Percentiles rank a stretch among this genome's conserved stretches.
These are phyloP conservation scores for Abrus pulchellus DNA, from an alignment of 306 rosid species.

Conservation along the genomic window DNA sequence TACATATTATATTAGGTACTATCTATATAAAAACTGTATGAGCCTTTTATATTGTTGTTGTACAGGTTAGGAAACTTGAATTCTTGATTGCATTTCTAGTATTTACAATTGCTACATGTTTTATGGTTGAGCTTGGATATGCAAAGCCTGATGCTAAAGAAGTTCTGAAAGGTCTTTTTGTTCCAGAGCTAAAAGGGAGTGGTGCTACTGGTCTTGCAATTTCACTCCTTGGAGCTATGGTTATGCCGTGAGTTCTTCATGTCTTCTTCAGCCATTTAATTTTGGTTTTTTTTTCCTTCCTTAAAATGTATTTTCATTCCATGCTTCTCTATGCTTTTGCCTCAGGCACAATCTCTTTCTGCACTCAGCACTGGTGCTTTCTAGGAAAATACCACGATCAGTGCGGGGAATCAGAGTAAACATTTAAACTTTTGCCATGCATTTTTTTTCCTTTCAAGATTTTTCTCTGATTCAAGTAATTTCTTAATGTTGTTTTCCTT, in stretches of 20 bases:
- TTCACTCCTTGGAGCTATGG: conserved; percentile 99
- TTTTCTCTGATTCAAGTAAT: neutral
- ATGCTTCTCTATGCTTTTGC: conserved; percentile 45
- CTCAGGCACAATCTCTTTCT: conserved; percentile 97
- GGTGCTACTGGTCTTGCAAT: conserved; percentile 98
- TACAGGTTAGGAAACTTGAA: conserved; percentile 96
- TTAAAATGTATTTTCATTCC: conserved; percentile 6
- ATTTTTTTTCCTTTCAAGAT: neutral
- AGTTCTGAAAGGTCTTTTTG: conserved; percentile 80
- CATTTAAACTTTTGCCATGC: conserved; percentile 33
- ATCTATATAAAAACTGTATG: conserved; percentile 4
- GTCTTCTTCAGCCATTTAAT: conserved; percentile 23
- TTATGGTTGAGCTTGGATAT: conserved; percentile 87
- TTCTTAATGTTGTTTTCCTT: neutral
- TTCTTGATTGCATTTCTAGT: conserved; percentile 91
- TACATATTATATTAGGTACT: conserved; percentile 27
- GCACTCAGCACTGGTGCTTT: conserved; percentile 97
- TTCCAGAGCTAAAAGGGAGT: conserved; percentile 87
- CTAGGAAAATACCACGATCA: conserved; percentile 93
- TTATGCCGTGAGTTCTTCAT: conserved; percentile 89
- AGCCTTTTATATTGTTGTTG: conserved; percentile 31
- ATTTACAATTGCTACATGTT: conserved; percentile 89
- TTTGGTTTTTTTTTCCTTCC: neutral
- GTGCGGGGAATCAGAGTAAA: conserved; percentile 80
- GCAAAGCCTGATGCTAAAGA: conserved; percentile 83